phyloP scores from a whole-genome alignment of 768 basidiomycete species.

The Amanita phalloides region DNA sequence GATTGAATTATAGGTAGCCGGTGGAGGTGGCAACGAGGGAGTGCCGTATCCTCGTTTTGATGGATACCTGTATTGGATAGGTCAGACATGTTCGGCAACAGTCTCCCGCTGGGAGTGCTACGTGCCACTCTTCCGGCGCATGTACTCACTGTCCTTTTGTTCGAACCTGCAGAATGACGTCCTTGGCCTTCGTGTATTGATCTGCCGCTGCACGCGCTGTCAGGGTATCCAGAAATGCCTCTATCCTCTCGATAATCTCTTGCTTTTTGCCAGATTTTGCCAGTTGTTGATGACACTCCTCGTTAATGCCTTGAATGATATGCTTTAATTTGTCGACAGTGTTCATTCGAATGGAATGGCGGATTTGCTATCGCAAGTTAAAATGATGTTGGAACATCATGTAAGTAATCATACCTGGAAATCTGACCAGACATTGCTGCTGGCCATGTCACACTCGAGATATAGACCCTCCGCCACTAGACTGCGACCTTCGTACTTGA shows the following conservation, averaged over 20 bases:
- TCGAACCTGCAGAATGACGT: slow-evolving; percentile 58
- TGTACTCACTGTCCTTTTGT: slow-evolving; percentile 52
- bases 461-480: neutral
- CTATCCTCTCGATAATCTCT: slow-evolving; percentile 74
- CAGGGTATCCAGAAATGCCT: slow-evolving; percentile 49
- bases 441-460: slow-evolving; percentile 36
- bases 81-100: slow-evolving; percentile 3
- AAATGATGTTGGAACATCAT: neutral
- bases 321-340: slow-evolving; percentile 83
- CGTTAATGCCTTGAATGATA: slow-evolving; percentile 68
- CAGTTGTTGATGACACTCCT: slow-evolving; percentile 59
- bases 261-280: slow-evolving; percentile 80
- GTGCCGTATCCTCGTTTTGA: neutral
- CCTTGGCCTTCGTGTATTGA: slow-evolving; percentile 61
- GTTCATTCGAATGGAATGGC: slow-evolving; percentile 62
- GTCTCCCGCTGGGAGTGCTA: neutral
- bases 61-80: slow-evolving; percentile 2
- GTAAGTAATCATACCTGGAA: slow-evolving; percentile 43
- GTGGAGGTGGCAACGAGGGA: slow-evolving; percentile 10
- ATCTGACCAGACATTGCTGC: slow-evolving; percentile 53
- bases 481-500: neutral
- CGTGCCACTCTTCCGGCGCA: neutral
- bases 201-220: slow-evolving; percentile 41
- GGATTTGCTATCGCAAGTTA: slow-evolving; percentile 39
- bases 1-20: slow-evolving; percentile 14